phyloP scores from a whole-genome alignment of 2,329 filamentous ascomycete species.

The Grosmannia huntii region DNA sequence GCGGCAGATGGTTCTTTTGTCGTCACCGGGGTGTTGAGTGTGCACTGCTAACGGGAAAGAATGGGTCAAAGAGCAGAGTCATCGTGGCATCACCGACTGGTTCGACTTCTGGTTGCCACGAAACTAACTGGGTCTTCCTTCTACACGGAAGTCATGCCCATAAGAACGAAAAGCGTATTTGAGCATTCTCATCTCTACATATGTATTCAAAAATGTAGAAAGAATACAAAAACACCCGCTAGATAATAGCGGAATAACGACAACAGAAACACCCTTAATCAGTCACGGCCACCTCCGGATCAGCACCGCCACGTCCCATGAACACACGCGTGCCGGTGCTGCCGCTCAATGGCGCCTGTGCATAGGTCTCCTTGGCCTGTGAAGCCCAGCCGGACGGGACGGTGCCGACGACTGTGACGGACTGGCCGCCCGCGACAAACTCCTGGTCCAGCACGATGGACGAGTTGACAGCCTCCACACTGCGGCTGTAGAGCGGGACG shows the following conservation, averaged over 20 bases:
- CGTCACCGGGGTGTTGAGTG: too few relatives aligned
- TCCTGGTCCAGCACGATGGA: slow-evolving; percentile 26
- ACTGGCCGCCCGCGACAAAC: slow-evolving; percentile 4
- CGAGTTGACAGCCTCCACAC: slow-evolving; percentile 41
- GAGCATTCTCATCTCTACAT: too few relatives aligned
- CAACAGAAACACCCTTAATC: too few relatives aligned
- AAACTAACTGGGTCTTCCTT: neutral
- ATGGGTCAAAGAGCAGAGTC: slow-evolving; percentile 14
- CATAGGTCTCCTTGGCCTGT: neutral
- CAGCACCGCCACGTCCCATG: slow-evolving; percentile 5
- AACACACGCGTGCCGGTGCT: slow-evolving; percentile 8
- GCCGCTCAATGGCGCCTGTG: slow-evolving; percentile 6
- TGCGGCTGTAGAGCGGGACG: slow-evolving; percentile 41
- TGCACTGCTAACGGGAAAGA: neutral
- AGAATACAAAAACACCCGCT: neutral
- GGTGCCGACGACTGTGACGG: neutral
- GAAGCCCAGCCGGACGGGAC: neutral
- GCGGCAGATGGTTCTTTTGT: slow-evolving; percentile 1
- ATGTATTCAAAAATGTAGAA: too few relatives aligned
- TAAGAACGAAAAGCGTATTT: neutral
- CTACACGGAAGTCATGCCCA: neutral
- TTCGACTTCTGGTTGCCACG: slow-evolving; percentile 11
- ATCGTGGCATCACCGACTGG: slow-evolving; percentile 12
- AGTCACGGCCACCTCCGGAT: neutral
- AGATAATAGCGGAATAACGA: too few relatives aligned